Evolutionary conservation across 2,329 filamentous ascomycete species (phyloP).

Genomic region (Juglanconis sp.): DNA sequence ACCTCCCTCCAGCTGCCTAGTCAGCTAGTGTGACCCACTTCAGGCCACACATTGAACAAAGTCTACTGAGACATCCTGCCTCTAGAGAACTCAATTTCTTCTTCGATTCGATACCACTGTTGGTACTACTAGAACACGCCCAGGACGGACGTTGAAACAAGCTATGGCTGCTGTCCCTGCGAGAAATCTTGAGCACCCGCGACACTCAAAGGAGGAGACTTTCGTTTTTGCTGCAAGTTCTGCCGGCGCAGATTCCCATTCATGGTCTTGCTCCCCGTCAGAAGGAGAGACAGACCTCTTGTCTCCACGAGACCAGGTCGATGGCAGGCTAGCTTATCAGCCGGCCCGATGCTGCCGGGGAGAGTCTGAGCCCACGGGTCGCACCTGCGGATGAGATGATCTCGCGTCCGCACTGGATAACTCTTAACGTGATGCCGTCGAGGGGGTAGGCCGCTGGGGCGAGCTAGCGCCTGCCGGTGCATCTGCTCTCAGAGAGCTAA

Average conservation of each 20-base stretch:
- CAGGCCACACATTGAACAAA: background rate
- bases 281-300: background rate
- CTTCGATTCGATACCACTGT: too few relatives aligned
- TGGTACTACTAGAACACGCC: too few relatives aligned
- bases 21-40: too few relatives aligned
- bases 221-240: too few relatives aligned
- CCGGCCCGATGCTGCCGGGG: conserved; percentile 31
- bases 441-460: conserved; percentile 17
- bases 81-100: too few relatives aligned
- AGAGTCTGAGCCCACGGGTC: conserved; percentile 29
- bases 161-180: background rate
- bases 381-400: conserved; percentile 30
- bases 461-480: conserved; percentile 18
- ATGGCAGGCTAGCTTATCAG: conserved; percentile 21
- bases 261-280: background rate
- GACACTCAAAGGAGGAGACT: too few relatives aligned
- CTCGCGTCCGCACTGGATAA: conserved; percentile 18
- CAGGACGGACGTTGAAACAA: background rate
- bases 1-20: too few relatives aligned
- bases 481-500: conserved; percentile 23
- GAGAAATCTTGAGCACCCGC: background rate
- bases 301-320: too few relatives aligned
- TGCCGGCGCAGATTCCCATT: background rate
- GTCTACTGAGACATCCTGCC: too few relatives aligned
- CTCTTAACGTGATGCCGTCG: background rate